Conservation (phyloP, 75 land plant genomes). For the Larix kaempferi region DNA sequence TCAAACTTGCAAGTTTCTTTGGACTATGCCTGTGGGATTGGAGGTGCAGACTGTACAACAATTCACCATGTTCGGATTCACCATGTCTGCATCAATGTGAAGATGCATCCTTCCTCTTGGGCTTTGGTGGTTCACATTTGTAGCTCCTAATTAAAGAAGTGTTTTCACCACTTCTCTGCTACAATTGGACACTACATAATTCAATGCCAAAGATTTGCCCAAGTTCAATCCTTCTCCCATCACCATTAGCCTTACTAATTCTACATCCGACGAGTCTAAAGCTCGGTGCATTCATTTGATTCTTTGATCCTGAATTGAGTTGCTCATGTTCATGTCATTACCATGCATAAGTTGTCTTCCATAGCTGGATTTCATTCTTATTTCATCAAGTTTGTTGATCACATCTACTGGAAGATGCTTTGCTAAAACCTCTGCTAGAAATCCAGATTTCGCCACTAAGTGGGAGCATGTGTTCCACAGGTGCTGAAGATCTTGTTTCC, state of each 20-base stretch:
- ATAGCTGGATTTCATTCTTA: slow-evolving; percentile 59
- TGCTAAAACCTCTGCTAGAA: slow-evolving; percentile 69
- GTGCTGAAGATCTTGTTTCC: slow-evolving; percentile 80
- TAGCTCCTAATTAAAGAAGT: slow-evolving; percentile 87
- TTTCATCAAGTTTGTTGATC: slow-evolving; percentile 77
- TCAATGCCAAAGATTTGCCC: slow-evolving; percentile 81
- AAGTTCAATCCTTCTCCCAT: slow-evolving; percentile 97
- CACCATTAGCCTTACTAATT: slow-evolving; percentile 96
- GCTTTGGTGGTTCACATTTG: slow-evolving; percentile 79
- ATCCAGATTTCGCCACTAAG: slow-evolving; percentile 86
- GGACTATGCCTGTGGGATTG: slow-evolving; percentile 86
- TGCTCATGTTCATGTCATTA: slow-evolving; percentile 1
- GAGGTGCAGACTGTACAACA: slow-evolving; percentile 66
- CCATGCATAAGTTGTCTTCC: slow-evolving; percentile 7
- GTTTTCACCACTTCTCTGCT: slow-evolving; percentile 94
- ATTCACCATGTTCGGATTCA: slow-evolving; percentile 75
- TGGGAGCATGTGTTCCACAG: slow-evolving; percentile 88
- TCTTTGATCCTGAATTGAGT: slow-evolving; percentile 61
- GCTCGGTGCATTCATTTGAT: slow-evolving; percentile 86
- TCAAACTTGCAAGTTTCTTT: slow-evolving; percentile 50
- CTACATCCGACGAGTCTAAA: slow-evolving; percentile 95
- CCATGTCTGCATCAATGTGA: slow-evolving; percentile 85
- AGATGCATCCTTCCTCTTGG: slow-evolving; percentile 76
- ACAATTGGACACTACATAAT: slow-evolving; percentile 84
- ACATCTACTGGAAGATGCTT: slow-evolving; percentile 89